These are phyloP conservation scores for Wallacemonas rigidus DNA, from an alignment of 208 protist genomes.

Conservation along the genomic window DNA sequence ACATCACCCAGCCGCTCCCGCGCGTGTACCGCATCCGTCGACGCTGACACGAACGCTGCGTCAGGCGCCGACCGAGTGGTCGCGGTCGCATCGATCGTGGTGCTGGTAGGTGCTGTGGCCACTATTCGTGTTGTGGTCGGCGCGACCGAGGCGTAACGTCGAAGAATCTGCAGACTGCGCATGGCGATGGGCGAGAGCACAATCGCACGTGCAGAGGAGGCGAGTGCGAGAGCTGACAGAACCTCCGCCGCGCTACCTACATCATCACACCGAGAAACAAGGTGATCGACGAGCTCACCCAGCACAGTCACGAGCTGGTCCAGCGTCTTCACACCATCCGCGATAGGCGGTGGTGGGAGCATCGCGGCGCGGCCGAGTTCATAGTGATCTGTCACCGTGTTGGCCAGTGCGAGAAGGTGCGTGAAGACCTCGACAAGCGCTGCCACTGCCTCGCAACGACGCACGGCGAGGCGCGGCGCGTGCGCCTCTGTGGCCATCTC, in stretches of 20 bases:
- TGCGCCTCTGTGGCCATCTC: background rate
- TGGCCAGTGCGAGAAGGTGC: slow-evolving; percentile 29
- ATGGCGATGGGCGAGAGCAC: slow-evolving; percentile 43
- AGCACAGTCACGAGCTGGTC: slow-evolving; percentile 47
- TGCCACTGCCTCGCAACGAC: slow-evolving; percentile 31
- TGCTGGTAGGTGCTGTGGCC: no score
- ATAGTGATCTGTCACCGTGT: slow-evolving; percentile 25
- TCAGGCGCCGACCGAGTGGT: background rate
- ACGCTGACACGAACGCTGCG: background rate
- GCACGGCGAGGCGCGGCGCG: slow-evolving; percentile 15
- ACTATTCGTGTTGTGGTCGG: background rate
- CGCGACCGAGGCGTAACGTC: slow-evolving; percentile 36
- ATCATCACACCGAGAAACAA: slow-evolving; percentile 41
- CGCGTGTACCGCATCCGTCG: background rate
- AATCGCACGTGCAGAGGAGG: slow-evolving; percentile 40
- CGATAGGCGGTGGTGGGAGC: slow-evolving; percentile 17
- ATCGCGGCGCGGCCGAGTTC: slow-evolving; percentile 2
- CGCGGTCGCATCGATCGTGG: no score
- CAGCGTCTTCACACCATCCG: slow-evolving; percentile 36
- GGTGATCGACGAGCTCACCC: slow-evolving; percentile 37
- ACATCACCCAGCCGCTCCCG: slow-evolving; percentile 35
- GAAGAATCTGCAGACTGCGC: slow-evolving; percentile 47
- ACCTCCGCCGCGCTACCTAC: slow-evolving; percentile 40
- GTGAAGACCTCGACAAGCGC: slow-evolving; percentile 38
- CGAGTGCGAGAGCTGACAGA: slow-evolving; percentile 35